phyloP scores from a whole-genome alignment of 1,139 yeast genomes.

The Nakaseomyces delphensis region DNA sequence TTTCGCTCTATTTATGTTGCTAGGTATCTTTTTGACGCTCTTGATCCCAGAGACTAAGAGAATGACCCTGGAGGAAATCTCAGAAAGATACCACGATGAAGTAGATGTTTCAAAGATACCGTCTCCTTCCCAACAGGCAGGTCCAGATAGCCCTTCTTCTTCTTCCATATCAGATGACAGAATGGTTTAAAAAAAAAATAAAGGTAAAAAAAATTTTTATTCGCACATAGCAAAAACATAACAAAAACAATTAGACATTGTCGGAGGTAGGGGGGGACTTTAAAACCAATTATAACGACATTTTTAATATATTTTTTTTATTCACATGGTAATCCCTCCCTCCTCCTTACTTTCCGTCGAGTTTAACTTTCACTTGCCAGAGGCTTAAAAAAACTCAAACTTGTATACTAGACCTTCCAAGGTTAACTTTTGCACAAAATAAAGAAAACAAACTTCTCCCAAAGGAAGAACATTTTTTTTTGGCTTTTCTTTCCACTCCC shows the following conservation, averaged over 20 bases:
- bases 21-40: slow-evolving; percentile 57
- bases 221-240: slow-evolving; percentile 1
- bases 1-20: slow-evolving; percentile 81
- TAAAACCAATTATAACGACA: background rate
- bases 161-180: background rate
- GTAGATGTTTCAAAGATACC: slow-evolving; percentile 33
- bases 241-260: background rate
- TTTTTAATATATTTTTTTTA: background rate
- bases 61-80: slow-evolving; percentile 73
- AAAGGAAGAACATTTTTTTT: background rate
- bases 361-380: too few relatives aligned
- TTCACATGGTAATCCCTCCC: background rate
- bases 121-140: background rate
- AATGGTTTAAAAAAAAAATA: background rate
- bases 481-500: too few relatives aligned
- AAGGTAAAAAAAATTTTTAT: background rate
- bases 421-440: too few relatives aligned
- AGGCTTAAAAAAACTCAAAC: too few relatives aligned
- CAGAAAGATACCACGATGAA: slow-evolving; percentile 74
- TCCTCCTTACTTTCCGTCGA: too few relatives aligned
- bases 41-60: slow-evolving; percentile 86
- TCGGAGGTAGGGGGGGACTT: too few relatives aligned
- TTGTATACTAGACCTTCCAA: too few relatives aligned
- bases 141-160: background rate
- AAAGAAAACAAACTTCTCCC: too few relatives aligned